Evolutionary conservation across 2,329 filamentous ascomycete species (phyloP).

Genomic region (Beauveria bassiana): DNA sequence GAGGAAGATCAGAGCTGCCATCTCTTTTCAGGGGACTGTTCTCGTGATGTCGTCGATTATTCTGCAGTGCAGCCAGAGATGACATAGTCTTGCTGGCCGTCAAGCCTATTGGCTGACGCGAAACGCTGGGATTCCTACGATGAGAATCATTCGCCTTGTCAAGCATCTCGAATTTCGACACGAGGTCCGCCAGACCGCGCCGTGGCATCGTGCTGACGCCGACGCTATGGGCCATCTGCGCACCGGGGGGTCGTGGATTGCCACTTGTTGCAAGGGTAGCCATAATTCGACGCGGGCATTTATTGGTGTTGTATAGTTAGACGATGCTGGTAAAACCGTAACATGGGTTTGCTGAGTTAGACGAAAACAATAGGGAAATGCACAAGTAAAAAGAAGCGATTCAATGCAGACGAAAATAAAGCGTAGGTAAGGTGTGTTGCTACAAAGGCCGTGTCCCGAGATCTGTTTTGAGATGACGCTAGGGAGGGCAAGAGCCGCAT

Average conservation of each 20-base stretch:
- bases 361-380: neutral
- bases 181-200: constrained; percentile 23
- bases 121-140: neutral
- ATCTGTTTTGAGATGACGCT: constrained; percentile 2
- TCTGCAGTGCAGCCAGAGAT: neutral
- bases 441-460: neutral
- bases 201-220: neutral
- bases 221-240: neutral
- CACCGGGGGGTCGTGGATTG: neutral
- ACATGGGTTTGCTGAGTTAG: neutral
- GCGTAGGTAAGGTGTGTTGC: constrained; percentile 2
- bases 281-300: neutral
- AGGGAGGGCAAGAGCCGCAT: neutral
- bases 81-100: constrained; percentile 4
- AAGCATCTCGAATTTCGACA: constrained; percentile 29
- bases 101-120: constrained; percentile 12
- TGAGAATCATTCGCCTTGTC: constrained; percentile 16
- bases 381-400: neutral
- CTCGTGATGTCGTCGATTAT: neutral
- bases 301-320: neutral
- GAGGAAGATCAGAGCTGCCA: neutral
- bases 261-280: neutral
- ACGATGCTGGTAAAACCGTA: neutral
- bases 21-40: neutral
- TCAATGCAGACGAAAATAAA: neutral